These are phyloP conservation scores for Arthonia radiata DNA, from an alignment of 495 filamentous ascomycete species.

Conservation along the genomic window DNA sequence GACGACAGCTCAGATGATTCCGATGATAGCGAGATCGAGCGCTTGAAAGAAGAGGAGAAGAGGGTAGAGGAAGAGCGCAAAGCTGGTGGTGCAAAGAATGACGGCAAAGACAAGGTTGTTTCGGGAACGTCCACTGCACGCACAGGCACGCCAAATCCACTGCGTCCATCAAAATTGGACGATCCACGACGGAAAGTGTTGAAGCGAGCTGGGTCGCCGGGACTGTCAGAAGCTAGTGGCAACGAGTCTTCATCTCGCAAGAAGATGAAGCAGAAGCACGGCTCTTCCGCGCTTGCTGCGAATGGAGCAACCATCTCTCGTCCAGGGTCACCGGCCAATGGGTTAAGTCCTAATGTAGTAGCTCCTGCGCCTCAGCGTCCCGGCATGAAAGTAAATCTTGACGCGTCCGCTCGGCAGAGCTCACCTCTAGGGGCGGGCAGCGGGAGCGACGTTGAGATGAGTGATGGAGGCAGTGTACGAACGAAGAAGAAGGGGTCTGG, in stretches of 20 bases:
- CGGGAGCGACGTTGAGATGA: conserved; percentile 48
- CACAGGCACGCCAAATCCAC: conserved; percentile 3
- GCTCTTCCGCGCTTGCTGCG: conserved; percentile 21
- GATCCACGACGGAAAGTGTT: conserved; percentile 24
- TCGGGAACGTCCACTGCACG: conserved; percentile 7
- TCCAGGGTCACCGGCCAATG: conserved; percentile 22
- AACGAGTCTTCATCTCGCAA: conserved; percentile 79
- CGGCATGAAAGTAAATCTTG: conserved; percentile 14
- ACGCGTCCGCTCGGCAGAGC: conserved; percentile 13
- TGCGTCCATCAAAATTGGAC: conserved; percentile 30
- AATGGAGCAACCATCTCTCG: conserved; percentile 31
- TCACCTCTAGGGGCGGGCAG: conserved; percentile 33
- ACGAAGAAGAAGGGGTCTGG: conserved; percentile 29
- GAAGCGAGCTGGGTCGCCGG: conserved; percentile 71
- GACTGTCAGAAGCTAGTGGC: conserved; percentile 69
- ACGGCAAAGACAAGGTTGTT: conserved; percentile 3
- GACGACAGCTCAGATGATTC: conserved; percentile 10
- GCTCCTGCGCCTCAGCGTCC: conserved; percentile 1
- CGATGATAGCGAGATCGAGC: conserved; percentile 22
- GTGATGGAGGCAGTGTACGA: conserved; percentile 45
- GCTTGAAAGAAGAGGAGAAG: conserved; percentile 40
- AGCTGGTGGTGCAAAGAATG: background rate
- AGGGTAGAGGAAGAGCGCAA: conserved; percentile 32
- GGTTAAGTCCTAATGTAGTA: conserved; percentile 4
- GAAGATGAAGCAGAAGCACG: conserved; percentile 35